Conservation (phyloP, 2,329 filamentous ascomycete genomes). For the Pestalotiopsis sp. region DNA sequence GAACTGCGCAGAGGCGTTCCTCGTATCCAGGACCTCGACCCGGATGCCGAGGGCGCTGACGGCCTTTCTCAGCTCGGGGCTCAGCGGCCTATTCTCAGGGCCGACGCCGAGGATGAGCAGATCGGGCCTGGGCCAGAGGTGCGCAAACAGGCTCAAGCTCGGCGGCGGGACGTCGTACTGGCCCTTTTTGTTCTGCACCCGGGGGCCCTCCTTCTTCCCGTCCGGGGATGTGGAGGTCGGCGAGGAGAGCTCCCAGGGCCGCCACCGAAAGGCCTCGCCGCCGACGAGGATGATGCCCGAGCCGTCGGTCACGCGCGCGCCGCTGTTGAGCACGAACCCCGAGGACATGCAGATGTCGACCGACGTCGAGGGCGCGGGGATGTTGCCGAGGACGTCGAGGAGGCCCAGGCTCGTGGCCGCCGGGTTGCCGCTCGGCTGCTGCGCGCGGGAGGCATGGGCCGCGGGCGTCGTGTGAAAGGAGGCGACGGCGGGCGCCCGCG, state of each 20-base stretch:
- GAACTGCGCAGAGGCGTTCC: conserved; percentile 92
- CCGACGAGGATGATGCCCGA: conserved; percentile 77
- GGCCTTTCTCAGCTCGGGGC: conserved; percentile 69
- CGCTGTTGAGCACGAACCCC: conserved; percentile 86
- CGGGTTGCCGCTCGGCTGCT: conserved; percentile 44
- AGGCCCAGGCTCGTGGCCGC: conserved; percentile 58
- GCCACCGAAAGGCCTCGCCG: conserved; percentile 88
- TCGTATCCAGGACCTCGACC: conserved; percentile 86
- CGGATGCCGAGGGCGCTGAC: conserved; percentile 80
- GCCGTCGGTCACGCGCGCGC: conserved; percentile 68
- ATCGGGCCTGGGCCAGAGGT: conserved; percentile 90
- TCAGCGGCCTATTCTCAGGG: conserved; percentile 72
- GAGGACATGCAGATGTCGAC: conserved; percentile 81
- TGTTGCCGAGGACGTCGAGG: conserved; percentile 77
- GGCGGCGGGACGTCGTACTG: conserved; percentile 76
- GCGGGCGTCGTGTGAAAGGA: conserved; percentile 4
- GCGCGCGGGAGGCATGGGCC: neutral
- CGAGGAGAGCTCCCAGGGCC: conserved; percentile 65
- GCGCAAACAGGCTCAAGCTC: conserved; percentile 73
- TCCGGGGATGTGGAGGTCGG: conserved; percentile 24
- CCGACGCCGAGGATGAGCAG: conserved; percentile 89
- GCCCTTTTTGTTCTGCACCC: conserved; percentile 72
- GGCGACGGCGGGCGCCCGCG: neutral
- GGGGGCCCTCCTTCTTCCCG: conserved; percentile 12
- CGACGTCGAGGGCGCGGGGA: conserved; percentile 76